A percentile compares a stretch with the other conserved stretches of the same genome.
Conservation (phyloP, 2,329 filamentous ascomycete genomes). For the Dactylellina cionopaga region DNA sequence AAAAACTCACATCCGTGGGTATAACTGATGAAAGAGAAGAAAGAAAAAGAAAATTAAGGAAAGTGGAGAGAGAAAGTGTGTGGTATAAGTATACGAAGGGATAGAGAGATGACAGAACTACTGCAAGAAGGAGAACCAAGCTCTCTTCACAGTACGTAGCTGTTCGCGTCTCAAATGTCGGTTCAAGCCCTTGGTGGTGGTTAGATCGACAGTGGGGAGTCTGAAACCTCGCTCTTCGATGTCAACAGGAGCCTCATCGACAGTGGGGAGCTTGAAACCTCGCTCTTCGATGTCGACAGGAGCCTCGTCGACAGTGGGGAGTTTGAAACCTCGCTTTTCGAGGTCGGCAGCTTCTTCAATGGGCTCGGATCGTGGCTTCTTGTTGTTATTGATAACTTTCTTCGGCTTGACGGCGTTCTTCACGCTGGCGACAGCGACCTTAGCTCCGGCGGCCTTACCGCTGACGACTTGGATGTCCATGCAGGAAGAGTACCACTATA, state of each 20-base stretch:
- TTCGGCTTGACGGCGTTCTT: not conserved
- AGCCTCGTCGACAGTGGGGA: not conserved
- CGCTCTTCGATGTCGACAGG: not conserved
- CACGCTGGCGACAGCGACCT: not conserved
- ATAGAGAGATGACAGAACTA: not conserved
- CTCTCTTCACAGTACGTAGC: constrained; percentile 19
- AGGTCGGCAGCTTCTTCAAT: no score
- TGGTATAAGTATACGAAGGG: not conserved
- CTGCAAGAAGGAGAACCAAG: constrained; percentile 24
- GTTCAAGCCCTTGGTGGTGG: constrained; percentile 22
- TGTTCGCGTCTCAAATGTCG: constrained; percentile 37
- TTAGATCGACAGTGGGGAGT: not conserved
- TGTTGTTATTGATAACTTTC: not conserved
- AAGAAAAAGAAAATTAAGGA: constrained; percentile 3
- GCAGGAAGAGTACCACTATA: constrained; percentile 56
- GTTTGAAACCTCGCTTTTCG: constrained; percentile 1
- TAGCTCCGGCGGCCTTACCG: not conserved
- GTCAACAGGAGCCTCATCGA: not conserved
- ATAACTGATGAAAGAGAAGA: no score
- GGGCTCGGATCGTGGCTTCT: not conserved
- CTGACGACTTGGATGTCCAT: constrained; percentile 54
- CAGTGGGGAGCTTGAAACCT: not conserved
- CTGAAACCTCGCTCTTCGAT: constrained; percentile 3
- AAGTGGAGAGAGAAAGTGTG: not conserved
- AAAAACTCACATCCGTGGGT: not conserved